Evolutionary conservation across 495 filamentous ascomycete genomes (phyloP).

Genomic region (Chaetomium fimeti): DNA sequence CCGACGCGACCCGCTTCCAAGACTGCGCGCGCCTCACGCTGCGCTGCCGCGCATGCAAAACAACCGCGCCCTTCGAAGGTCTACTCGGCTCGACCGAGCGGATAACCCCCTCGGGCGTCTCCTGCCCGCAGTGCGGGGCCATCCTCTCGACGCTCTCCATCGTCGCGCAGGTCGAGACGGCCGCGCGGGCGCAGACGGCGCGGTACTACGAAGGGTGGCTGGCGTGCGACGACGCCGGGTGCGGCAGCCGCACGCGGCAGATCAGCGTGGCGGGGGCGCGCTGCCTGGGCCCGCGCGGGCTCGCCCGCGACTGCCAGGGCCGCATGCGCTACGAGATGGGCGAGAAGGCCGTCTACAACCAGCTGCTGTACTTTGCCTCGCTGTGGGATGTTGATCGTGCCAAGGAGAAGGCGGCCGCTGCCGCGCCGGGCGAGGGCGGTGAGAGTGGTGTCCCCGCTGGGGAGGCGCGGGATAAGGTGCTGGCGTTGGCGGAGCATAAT

Average conservation of each 20-base stretch:
- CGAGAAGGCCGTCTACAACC: conserved; percentile 92
- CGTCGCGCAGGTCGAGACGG: conserved; percentile 80
- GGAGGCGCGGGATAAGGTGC: conserved; percentile 53
- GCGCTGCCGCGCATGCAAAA: conserved; percentile 77
- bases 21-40: conserved; percentile 71
- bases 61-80: conserved; percentile 70
- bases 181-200: conserved; percentile 71
- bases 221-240: conserved; percentile 81
- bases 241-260: conserved; percentile 83
- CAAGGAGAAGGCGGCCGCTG: conserved; percentile 48
- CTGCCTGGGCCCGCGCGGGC: conserved; percentile 81
- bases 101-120: conserved; percentile 69
- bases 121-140: conserved; percentile 60
- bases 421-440: conserved; percentile 25
- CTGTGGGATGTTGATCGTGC: conserved; percentile 91
- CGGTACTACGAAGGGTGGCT: conserved; percentile 92
- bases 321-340: conserved; percentile 82
- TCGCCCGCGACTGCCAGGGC: conserved; percentile 79
- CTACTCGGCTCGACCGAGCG: conserved; percentile 56
- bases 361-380: conserved; percentile 81
- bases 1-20: conserved; percentile 81
- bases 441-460: conserved; percentile 40
- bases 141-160: conserved; percentile 68
- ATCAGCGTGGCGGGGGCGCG: conserved; percentile 88
- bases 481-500: conserved; percentile 76